Evolutionary conservation across 2,329 filamentous ascomycete species (phyloP), one percentile per base, ranked within the genome.

Genomic region (Diaporthe longicolla): DNA sequence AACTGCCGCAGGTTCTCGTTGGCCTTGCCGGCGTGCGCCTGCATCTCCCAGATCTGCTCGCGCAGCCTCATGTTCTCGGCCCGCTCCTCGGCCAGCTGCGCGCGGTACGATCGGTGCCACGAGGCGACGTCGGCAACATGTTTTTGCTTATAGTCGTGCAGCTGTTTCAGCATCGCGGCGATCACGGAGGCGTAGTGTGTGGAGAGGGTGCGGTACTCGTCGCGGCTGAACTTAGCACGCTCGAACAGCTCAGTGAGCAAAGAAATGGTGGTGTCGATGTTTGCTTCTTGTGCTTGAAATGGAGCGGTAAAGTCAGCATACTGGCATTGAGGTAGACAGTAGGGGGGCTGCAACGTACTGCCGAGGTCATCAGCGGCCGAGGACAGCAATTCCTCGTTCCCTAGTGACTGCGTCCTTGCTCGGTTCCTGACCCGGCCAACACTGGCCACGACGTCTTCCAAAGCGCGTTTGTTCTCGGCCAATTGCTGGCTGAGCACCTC

Each of bases 11-110:
- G 82, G 74, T 84, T 81, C 73, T 89, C 88, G 79, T 92, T 92
- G 29, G 90, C 90, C 17, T 83, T 84, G 61, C 85, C 85, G 32
- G 91, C 91, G 77, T 90, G 88, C 54, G 87, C 86, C 79, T 92
- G 89, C 89, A 92, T 91, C 77, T 91, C 89, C 87, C 90, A 91
- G 78, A 93, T 91, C 81, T 92, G 90, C 78, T 91, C 89, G 70
- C 91, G 89, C 69, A 93, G 85, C 2, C 87, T 86, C 75, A 86
- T 86, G 78, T 93, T 93, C 83, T 92, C 91, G 76, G 89, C 89
- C 6, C 91, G 90, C 61, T 91, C 90, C 79, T 91, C 90, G 77
- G 90, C 90, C 50, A 93, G 87, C 82, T 93, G 91, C 35, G 87
- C 83, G 10, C 91, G 89, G 84, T 93, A 93, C 74, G 89, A 91